Evolutionary conservation across 176 grass and related monocot genomes (phyloP), one percentile per base, ranked within the genome.

Genomic region (Eleusine coracana): DNA sequence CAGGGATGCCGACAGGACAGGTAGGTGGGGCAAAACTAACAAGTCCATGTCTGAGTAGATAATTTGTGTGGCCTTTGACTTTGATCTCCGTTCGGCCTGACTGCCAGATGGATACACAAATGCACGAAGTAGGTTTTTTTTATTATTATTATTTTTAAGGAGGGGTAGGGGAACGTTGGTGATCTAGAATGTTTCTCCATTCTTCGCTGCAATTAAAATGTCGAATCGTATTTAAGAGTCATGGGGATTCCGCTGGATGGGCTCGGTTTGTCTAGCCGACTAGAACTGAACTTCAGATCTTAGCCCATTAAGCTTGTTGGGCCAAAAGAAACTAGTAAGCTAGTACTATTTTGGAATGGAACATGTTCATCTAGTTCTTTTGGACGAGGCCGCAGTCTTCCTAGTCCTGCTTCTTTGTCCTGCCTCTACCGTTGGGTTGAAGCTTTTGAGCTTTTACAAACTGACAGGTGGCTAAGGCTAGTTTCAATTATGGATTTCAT

Each of bases 1-100:
- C 66, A 21, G 66, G 0, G 66, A 69, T 42, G 66, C 66, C 38
- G 66, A 39, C 66, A 68, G 66, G 18, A 69, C 66, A 63, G 58
- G 9, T 3, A 11, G 23, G 60, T 63, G 0, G 25, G 60, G 10
- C 54, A 56, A 64, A 63, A 29, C 31, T 14, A 63, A 65, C 27
- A 65, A 29, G 23, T 34, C 28, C 62, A 65, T 31, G 62, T 15
- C 31, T 12, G 60, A 65, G 12, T 28, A 15, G 62, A 31, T 15
- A 65, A 29, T 13, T 56, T 14, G 15, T 52, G 50, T 61, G n/a
- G 7, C 21, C 21, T 56, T 56, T 56, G 52, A 56, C 52, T 56
- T 56, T 21, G 52, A 56, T 56, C 17, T 5, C 52, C 52, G 52
- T 56, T 56, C 52, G 7, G 55, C 55, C 4, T 60, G 60, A 63